A percentile compares a stretch with the other conserved stretches of the same genome.
These are phyloP conservation scores for Diaporthe eres DNA, from an alignment of 2,329 filamentous ascomycete genomes.

Conservation along the genomic window DNA sequence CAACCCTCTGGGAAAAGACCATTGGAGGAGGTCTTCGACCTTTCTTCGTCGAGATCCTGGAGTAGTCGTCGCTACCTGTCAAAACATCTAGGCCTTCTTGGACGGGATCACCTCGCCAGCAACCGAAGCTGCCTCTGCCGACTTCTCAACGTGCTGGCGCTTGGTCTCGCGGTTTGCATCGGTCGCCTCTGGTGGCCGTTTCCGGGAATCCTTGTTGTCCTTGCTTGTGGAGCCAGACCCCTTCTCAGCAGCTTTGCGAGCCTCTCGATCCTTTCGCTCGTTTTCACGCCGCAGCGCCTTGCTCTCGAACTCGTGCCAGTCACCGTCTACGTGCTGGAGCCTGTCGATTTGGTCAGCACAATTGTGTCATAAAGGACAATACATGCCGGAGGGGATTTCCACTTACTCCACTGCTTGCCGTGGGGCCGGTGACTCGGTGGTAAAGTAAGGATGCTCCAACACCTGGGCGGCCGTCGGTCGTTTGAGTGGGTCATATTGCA, in stretches of 20 bases:
- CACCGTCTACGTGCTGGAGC: conserved; percentile 85
- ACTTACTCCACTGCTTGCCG: conserved; percentile 86
- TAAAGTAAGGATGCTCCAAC: conserved; percentile 90
- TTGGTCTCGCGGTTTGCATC: conserved; percentile 45
- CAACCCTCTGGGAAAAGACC: background rate
- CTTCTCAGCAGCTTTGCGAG: conserved; percentile 60
- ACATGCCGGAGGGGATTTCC: background rate
- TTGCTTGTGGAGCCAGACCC: conserved; percentile 45
- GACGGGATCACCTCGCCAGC: background rate
- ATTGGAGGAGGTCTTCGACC: background rate
- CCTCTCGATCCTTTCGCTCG: conserved; percentile 74
- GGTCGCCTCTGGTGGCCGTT: conserved; percentile 49
- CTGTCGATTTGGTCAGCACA: conserved; percentile 60
- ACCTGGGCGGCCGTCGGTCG: conserved; percentile 88
- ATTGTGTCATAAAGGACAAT: conserved; percentile 29
- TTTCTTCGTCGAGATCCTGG: background rate
- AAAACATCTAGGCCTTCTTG: conserved; percentile 20
- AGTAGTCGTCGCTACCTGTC: background rate
- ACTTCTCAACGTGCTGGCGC: conserved; percentile 39
- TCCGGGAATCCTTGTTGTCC: conserved; percentile 54
- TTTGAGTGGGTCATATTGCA: conserved; percentile 87
- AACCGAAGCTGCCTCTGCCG: conserved; percentile 11
- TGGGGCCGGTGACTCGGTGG: conserved; percentile 81
- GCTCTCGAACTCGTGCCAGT: conserved; percentile 99
- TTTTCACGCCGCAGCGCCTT: conserved; percentile 94